phyloP scores from a whole-genome alignment of 768 basidiomycete genomes.

The Mycena olivaceomarginata region DNA sequence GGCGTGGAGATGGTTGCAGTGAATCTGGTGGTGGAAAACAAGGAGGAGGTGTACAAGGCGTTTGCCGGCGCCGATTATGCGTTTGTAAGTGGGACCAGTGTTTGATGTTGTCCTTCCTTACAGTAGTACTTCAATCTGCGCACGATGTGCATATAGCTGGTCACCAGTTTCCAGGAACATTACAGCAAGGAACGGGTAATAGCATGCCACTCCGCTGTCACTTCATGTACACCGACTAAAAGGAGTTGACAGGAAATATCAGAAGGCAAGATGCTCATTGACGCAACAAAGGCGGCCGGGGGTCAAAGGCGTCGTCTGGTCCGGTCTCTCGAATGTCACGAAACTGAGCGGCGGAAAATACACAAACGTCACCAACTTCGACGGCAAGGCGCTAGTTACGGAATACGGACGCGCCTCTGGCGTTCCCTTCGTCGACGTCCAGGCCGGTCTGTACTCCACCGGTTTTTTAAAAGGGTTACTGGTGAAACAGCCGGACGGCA shows the following conservation, averaged over 20 bases:
- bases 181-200: conserved; percentile 3
- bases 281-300: too few relatives aligned
- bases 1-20: conserved; percentile 25
- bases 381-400: conserved; percentile 28
- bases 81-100: conserved; percentile 13
- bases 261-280: conserved; percentile 31
- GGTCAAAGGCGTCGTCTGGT: too few relatives aligned
- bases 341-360: conserved; percentile 24
- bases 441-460: not conserved
- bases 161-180: conserved; percentile 33
- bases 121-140: not conserved
- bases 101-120: not conserved
- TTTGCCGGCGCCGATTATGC: conserved; percentile 16
- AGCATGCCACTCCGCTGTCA: too few relatives aligned
- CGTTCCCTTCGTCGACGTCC: conserved; percentile 4
- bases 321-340: not conserved
- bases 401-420: conserved; percentile 19
- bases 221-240: not conserved
- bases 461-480: not conserved
- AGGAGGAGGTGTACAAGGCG: conserved; percentile 7
- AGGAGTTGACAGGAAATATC: conserved; percentile 19
- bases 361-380: not conserved
- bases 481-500: not conserved
- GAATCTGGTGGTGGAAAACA: conserved; percentile 18
- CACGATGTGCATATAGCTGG: conserved; percentile 1